Evolutionary conservation across 176 grass and related monocot genomes (phyloP), one percentile per base, ranked within the genome.

Genomic region (Oryza officinalis): DNA sequence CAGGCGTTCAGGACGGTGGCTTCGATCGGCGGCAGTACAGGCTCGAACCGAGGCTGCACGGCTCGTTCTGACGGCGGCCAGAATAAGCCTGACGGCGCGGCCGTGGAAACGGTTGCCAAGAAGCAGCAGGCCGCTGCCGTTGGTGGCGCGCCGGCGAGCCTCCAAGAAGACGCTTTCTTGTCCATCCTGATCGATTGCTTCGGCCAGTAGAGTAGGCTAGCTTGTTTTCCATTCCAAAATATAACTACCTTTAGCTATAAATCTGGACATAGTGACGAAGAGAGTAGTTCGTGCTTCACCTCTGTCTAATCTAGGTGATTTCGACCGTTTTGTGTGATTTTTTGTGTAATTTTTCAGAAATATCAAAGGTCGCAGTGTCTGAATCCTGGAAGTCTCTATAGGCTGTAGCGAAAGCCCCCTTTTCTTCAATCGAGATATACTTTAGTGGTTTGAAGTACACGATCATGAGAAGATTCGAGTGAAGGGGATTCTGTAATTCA

Each of bases 141-240:
- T 38, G 65, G 45, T 65, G 27, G 70, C 18, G n/a, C 79, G n/a
- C 32, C 67, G 65, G 54, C 1, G 49, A 14, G 76, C 22, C 68
- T 90, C 67, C 72, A 33, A 13, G 94, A 89, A 31, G 78, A 87
- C n/a, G 41, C 77, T 0, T 80, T 97, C 54, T 49, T 90, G 74
- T 87, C 85, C 47, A 72, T 97, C 67, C 80, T 91, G 14, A 81
- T 92, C 8, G 94, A 97, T 83, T 94, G 87, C 25, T 97, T 97
- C 40, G 81, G 88, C 6, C 68, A 83, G 81, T 92, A 89, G 81
- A 40, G 70, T 30, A 37, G 37, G 37, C 37, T 38, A 38, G 8
- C 37, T 38, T 38, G 37, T 8, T 8, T 8, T 35, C 33, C 33
- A 35, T 35, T 6, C 5, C 5, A 38, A 38, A 8, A 38, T 38